Evolutionary conservation across 768 basidiomycete species (phyloP).

Genomic region (Brasilioporus rufonigricans): DNA sequence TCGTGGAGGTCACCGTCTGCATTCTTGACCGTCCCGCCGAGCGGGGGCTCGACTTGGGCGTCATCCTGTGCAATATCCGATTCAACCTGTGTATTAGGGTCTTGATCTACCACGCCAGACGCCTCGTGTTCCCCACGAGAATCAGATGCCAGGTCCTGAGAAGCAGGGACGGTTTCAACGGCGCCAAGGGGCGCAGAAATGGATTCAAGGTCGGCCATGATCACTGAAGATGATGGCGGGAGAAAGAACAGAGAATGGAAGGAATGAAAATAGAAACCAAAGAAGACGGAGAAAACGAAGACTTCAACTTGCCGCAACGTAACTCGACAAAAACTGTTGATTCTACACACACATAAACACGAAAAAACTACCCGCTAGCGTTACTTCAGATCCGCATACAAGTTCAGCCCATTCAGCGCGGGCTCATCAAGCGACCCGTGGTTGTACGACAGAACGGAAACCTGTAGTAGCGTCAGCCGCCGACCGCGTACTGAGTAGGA

Average conservation of each 20-base stretch:
- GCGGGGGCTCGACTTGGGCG: conserved; percentile 12
- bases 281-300: not conserved
- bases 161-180: conserved; percentile 21
- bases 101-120: conserved; percentile 33
- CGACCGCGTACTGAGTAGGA: not conserved
- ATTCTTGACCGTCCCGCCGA: conserved; percentile 16
- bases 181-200: conserved; percentile 12
- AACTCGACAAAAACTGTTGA: conserved; percentile 7
- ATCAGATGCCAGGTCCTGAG: conserved; percentile 22
- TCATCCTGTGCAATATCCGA: conserved; percentile 22
- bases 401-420: conserved; percentile 68
- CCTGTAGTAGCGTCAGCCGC: conserved; percentile 38
- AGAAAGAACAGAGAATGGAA: conserved; percentile 4
- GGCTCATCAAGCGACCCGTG: conserved; percentile 79
- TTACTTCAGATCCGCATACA: conserved; percentile 48
- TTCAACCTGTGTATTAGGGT: conserved; percentile 18
- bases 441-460: conserved; percentile 81
- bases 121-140: conserved; percentile 40
- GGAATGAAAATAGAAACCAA: not conserved
- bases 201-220: conserved; percentile 38
- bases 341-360: conserved; percentile 23
- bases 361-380: not conserved
- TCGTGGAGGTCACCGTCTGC: conserved; percentile 17
- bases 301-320: conserved; percentile 11
- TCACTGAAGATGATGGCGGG: conserved; percentile 22